phyloP scores from a whole-genome alignment of 2,329 filamentous ascomycete species.

The Dactylonectria estremocensis region DNA sequence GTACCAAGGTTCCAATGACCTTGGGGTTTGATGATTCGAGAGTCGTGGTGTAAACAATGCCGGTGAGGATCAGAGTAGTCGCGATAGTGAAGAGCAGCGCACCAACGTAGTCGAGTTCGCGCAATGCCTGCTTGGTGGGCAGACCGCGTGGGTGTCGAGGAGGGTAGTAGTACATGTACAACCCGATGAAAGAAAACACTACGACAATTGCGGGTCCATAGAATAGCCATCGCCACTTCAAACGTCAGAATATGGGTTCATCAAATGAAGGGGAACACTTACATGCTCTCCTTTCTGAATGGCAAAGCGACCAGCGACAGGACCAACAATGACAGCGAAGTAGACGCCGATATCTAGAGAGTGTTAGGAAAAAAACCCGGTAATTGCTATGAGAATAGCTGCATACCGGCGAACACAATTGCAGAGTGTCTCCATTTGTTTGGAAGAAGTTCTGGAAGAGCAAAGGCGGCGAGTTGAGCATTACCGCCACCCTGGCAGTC shows the following conservation, averaged over 20 bases:
- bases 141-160: constrained; percentile 53
- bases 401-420: constrained; percentile 56
- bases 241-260: not conserved
- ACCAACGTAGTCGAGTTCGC: constrained; percentile 58
- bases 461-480: constrained; percentile 62
- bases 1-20: constrained; percentile 56
- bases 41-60: constrained; percentile 57
- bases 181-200: constrained; percentile 60
- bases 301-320: constrained; percentile 61
- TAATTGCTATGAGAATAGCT: accelerated
- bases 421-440: constrained; percentile 65
- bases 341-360: constrained; percentile 56
- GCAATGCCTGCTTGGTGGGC: constrained; percentile 52
- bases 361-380: not conserved
- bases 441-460: constrained; percentile 62
- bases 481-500: constrained; percentile 55
- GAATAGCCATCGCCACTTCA: constrained; percentile 62
- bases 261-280: constrained; percentile 1
- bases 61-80: constrained; percentile 55
- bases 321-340: constrained; percentile 62
- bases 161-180: constrained; percentile 56
- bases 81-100: constrained; percentile 55
- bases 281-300: constrained; percentile 51
- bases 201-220: constrained; percentile 60
- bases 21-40: constrained; percentile 53